Conservation (phyloP, 805 yeast species). For the Candida yuanshanica region DNA sequence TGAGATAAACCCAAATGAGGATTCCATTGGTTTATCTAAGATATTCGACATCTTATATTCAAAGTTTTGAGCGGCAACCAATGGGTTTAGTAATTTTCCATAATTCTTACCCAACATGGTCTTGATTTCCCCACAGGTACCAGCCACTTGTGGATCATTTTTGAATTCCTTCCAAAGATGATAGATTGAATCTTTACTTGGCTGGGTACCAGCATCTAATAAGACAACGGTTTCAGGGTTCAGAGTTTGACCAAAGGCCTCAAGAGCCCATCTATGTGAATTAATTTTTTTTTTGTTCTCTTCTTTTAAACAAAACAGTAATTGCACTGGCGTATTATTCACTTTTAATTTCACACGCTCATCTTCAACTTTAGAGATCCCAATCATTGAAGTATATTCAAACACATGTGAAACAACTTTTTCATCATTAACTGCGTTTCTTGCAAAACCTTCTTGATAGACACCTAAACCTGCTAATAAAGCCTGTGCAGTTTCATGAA, state of each 20-base stretch:
- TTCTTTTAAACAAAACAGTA: slow-evolving; percentile 86
- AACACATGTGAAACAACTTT: slow-evolving; percentile 83
- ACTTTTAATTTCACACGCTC: slow-evolving; percentile 63
- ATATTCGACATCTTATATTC: slow-evolving; percentile 95
- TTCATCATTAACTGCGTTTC: slow-evolving; percentile 77
- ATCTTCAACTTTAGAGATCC: slow-evolving; percentile 61
- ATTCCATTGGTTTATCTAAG: slow-evolving; percentile 92
- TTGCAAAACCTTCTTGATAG: slow-evolving; percentile 94
- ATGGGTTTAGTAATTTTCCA: slow-evolving; percentile 62
- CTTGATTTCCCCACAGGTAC: slow-evolving; percentile 96
- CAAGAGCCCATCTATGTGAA: slow-evolving; percentile 95
- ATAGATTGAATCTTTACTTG: slow-evolving; percentile 77
- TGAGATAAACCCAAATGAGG: slow-evolving; percentile 88
- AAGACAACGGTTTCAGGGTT: slow-evolving; percentile 80
- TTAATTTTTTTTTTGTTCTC: slow-evolving; percentile 85
- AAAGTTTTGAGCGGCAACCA: slow-evolving; percentile 94
- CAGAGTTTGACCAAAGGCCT: slow-evolving; percentile 79
- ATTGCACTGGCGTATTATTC: slow-evolving; percentile 75
- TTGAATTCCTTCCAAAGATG: slow-evolving; percentile 86
- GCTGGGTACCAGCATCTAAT: slow-evolving; percentile 93
- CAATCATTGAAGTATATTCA: slow-evolving; percentile 90
- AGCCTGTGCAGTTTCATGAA: slow-evolving; percentile 73
- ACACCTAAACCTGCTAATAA: slow-evolving; percentile 82
- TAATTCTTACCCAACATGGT: slow-evolving; percentile 69
- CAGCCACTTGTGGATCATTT: slow-evolving; percentile 75